These are phyloP conservation scores for Erysimum cheiri DNA, from an alignment of 441 rosid genomes.

Conservation along the genomic window DNA sequence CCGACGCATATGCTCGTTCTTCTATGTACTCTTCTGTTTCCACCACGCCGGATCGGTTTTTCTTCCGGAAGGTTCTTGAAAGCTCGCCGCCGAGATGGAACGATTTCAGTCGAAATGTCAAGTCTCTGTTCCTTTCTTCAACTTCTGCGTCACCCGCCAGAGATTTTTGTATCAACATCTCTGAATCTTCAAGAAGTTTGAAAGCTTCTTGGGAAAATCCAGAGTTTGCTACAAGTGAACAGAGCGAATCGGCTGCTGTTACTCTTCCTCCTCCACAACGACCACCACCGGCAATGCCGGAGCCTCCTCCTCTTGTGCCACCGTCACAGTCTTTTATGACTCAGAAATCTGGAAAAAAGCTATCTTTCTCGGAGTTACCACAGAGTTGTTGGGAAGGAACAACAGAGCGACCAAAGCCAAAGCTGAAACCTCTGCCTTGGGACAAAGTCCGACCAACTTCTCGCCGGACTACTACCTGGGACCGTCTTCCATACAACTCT, in stretches of 20 bases:
- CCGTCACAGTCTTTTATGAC: conserved; percentile 87
- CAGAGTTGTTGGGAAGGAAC: conserved; percentile 48
- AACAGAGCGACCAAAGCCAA: conserved; percentile 68
- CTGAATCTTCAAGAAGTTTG: conserved; percentile 42
- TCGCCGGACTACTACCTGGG: conserved; percentile 94
- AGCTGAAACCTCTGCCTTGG: conserved; percentile 94
- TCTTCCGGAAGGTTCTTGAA: conserved; percentile 48
- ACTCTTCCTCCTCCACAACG: conserved; percentile 54
- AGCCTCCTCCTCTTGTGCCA: conserved; percentile 71
- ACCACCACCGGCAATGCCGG: conserved; percentile 53
- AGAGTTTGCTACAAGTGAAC: conserved; percentile 43
- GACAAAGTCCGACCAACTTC: conserved; percentile 95
- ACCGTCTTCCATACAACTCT: conserved; percentile 82
- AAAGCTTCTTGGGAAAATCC: conserved; percentile 42
- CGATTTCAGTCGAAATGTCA: conserved; percentile 45
- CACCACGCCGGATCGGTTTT: conserved; percentile 47
- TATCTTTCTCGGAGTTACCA: conserved; percentile 69
- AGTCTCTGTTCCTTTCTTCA: conserved; percentile 51
- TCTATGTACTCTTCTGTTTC: conserved; percentile 48
- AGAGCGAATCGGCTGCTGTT: conserved; percentile 45
- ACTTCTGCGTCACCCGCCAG: conserved; percentile 46
- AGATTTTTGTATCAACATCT: conserved; percentile 38
- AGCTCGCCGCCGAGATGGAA: conserved; percentile 52
- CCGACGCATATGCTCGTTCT: conserved; percentile 46
- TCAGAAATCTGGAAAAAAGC: conserved; percentile 52